Evolutionary conservation across 805 yeast genomes (phyloP), one percentile per base, ranked within the genome.

Genomic region (Starmerella roubikii): DNA sequence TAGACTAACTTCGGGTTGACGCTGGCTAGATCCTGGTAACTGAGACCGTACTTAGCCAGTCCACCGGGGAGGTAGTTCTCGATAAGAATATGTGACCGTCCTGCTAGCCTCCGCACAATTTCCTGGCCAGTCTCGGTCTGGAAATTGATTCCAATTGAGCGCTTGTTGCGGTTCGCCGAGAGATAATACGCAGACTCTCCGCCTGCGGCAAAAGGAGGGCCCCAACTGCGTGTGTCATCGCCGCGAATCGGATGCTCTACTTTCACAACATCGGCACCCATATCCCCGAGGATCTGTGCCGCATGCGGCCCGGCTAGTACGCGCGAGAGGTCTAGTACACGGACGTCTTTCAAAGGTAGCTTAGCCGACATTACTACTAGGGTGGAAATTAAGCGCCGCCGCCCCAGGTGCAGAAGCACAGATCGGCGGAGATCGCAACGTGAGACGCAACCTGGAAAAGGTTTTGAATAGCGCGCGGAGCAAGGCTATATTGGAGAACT

Each of bases 151-250:
- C 58, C 67, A 15, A 62, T 42, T 1, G 64, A 58, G 34, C 55
- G 50, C 41, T 62, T 62, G 51, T 62, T 62, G 15, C 67, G 52
- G 40, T 58, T 59, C 24, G 58, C 61, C 8, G 58, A 48, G 28
- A 62, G 49, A 38, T 54, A 62, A 46, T 62, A 62, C 2, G 67
- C 67, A 32, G 60, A 49, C 39, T 62, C 67, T 7, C 60, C 61
- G 11, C 48, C 50, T 8, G 37, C 37, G 5, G 65, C 65, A 41
- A 63, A 62, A 4, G 67, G 67, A 1, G 67, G 67, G 15, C 67
- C 67, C 67, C 67, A 62, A 4, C 61, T 58, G 25, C 67, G 52
- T 1, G 67, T 62, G 35, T 63, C 67, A 46, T 63, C 67, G 12
- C 67, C 67, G 7, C 67, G 53, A 8, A 42, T 41, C 1, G 65